Conservation (phyloP, 768 basidiomycete genomes). For the Nidula microcarpa region DNA sequence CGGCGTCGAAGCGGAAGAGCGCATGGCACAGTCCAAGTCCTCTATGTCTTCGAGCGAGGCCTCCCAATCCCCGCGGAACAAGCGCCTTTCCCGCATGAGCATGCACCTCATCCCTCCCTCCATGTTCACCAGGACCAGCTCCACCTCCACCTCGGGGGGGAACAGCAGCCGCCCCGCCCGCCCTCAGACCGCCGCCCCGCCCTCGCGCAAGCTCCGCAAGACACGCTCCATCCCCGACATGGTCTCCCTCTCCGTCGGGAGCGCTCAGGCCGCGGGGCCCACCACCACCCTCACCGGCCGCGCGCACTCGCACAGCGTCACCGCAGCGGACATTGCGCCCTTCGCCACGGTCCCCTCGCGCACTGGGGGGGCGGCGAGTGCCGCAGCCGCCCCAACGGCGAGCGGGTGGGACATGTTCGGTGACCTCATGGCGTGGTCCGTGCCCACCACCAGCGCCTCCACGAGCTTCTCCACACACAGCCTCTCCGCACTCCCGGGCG, state of each 20-base stretch:
- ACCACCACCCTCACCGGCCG: conserved; percentile 39
- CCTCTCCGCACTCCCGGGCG: conserved; percentile 13
- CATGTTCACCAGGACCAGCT: conserved; percentile 40
- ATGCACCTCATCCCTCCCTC: conserved; percentile 24
- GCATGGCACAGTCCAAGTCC: conserved; percentile 25
- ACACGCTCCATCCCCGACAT: conserved; percentile 73
- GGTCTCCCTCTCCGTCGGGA: conserved; percentile 23
- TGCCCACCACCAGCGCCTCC: conserved; percentile 33
- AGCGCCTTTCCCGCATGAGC: conserved; percentile 66
- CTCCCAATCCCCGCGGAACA: conserved; percentile 38
- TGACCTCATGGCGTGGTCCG: conserved; percentile 62
- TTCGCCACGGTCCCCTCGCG: conserved; percentile 22
- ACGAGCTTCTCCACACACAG: conserved; percentile 30
- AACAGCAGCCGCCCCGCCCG: conserved; percentile 25
- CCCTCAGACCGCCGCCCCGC: conserved; percentile 18
- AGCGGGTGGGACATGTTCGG: conserved; percentile 52
- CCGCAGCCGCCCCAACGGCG: conserved; percentile 18
- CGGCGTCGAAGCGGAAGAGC: conserved; percentile 47
- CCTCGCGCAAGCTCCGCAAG: conserved; percentile 60
- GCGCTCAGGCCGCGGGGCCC: conserved; percentile 18
- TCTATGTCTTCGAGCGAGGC: conserved; percentile 21
- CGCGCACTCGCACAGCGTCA: conserved; percentile 77
- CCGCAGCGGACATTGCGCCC: conserved; percentile 60
- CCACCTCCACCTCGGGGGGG: conserved; percentile 7
- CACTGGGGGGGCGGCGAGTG: conserved; percentile 17